phyloP scores from a whole-genome alignment of 2,329 filamentous ascomycete species.

The Paracoccidioides lutzii region DNA sequence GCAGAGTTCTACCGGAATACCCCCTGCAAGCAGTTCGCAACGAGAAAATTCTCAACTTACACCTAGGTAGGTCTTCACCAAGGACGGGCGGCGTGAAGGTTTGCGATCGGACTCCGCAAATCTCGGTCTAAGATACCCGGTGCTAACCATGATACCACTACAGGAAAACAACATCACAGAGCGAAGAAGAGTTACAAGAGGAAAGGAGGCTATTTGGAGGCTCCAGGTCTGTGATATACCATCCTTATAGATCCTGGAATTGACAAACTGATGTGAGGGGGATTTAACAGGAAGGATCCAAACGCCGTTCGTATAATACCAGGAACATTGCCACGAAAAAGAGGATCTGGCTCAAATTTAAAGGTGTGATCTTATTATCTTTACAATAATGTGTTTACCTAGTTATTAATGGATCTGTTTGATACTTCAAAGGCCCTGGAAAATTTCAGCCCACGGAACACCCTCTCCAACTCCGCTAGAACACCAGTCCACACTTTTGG shows the following conservation, averaged over 20 bases:
- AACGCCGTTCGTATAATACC: background rate
- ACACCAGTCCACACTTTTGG: background rate
- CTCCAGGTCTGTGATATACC: background rate
- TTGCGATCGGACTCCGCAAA: background rate
- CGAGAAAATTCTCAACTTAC: background rate
- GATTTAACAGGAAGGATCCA: background rate
- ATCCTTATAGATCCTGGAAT: background rate
- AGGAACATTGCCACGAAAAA: background rate
- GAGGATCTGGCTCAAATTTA: background rate
- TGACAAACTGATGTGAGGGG: background rate
- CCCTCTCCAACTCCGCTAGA: background rate
- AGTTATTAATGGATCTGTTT: background rate
- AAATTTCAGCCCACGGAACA: background rate
- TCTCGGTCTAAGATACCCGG: background rate
- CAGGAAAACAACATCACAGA: background rate
- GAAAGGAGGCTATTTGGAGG: conserved; percentile 7
- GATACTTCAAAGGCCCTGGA: background rate
- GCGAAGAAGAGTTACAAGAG: conserved; percentile 3
- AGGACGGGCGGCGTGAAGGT: background rate
- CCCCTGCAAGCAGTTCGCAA: background rate
- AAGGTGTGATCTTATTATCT: background rate
- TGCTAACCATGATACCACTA: background rate
- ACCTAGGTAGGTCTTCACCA: background rate
- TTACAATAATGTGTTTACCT: background rate
- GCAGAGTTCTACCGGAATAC: background rate